Evolutionary conservation across 306 rosid genomes (phyloP), one percentile per base, ranked within the genome.

Genomic region (Gleditsia sinensis): DNA sequence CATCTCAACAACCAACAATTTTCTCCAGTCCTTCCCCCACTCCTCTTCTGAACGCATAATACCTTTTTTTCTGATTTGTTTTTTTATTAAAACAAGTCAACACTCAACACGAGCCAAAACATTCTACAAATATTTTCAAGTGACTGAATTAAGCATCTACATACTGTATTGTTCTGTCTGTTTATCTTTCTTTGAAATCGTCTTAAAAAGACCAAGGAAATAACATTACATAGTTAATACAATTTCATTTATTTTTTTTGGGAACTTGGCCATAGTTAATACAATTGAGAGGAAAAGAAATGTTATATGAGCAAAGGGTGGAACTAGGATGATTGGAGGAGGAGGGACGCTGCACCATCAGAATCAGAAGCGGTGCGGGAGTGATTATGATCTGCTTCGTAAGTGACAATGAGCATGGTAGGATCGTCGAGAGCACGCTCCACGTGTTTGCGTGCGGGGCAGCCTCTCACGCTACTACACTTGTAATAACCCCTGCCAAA

Each of bases 381-480:
- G 88, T 92, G 97, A 81, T 80, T 83, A 78, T 92, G 97, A 37
- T 90, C 93, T 61, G 87, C 87, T 76, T 92, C 97, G 71, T 92
- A 92, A 19, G 96, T 92, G 7, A 92, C 96, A 25, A 92, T 79
- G 28, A 92, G 87, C 96, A 92, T 92, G 60, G 75, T 45, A 3
- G 92, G 86, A 82, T 92, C 96, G 68, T 92, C 97, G 73, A 83
- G 50, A 59, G 96, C 97, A 16, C 97, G 85, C 85, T 90, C 97
- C 78, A 92, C 97, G 65, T 88, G 97, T 74, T 92, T 92, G 43
- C 96, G 78, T 33, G 97, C 97, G 0, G 93, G 92, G 59, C 97
- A 92, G 0, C 96, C 97, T 67, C 89, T 89, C 75, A 84, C 69
- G 60, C 91, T 92, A 16, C 94, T 85, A 25, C 97, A 92, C 73